Evolutionary conservation across 2,329 filamentous ascomycete genomes (phyloP).

Genomic region (Colletotrichum musae): DNA sequence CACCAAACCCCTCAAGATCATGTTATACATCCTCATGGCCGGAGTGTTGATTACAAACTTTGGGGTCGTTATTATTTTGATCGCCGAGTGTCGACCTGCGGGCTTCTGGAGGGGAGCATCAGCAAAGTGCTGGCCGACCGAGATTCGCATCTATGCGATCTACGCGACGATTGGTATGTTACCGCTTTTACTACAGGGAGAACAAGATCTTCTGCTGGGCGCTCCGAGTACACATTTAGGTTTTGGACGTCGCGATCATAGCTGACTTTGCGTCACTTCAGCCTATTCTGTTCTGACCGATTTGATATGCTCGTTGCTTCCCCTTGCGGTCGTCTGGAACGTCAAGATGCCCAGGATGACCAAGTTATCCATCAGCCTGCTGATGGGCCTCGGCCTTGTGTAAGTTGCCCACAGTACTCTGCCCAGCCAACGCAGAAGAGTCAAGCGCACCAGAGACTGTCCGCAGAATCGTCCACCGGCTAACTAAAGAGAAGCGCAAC

Average conservation of each 20-base stretch:
- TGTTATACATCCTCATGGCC: constrained; percentile 49
- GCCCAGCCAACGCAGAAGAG: background rate
- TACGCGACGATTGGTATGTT: constrained; percentile 49
- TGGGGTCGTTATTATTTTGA: constrained; percentile 49
- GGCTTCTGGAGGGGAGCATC: constrained; percentile 38
- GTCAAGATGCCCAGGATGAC: constrained; percentile 48
- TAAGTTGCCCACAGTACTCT: constrained; percentile 32
- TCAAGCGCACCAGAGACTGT: background rate
- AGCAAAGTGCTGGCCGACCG: constrained; percentile 48
- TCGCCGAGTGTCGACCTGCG: constrained; percentile 49
- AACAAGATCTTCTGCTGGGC: background rate
- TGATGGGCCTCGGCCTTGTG: constrained; percentile 50
- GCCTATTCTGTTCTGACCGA: constrained; percentile 47
- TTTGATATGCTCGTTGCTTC: constrained; percentile 46
- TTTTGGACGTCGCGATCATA: background rate
- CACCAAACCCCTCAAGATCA: constrained; percentile 46
- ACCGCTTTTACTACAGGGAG: too few species aligned
- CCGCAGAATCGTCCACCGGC: background rate
- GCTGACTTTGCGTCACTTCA: background rate
- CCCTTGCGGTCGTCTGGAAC: constrained; percentile 51
- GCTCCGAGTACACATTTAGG: background rate
- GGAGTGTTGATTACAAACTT: constrained; percentile 50
- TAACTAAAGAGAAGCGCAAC: constrained; percentile 40
- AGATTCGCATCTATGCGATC: constrained; percentile 51
- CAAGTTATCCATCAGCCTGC: constrained; percentile 48